These are phyloP conservation scores for Gryganskiella cystojenkinii DNA, from an alignment of 192 early-diverging fungal genomes.

Conservation along the genomic window DNA sequence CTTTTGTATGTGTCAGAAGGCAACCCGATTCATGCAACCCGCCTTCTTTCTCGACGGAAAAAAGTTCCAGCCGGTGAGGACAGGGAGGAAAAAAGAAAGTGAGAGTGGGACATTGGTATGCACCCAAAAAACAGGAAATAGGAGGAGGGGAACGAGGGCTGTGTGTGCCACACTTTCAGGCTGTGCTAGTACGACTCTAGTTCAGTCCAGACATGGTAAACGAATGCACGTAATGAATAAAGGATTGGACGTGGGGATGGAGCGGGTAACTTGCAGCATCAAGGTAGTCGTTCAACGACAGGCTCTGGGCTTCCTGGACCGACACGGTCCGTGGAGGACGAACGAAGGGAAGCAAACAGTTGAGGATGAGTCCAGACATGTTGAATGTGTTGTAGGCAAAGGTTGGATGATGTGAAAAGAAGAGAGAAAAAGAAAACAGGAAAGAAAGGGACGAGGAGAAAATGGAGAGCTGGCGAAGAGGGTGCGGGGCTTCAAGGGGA, in stretches of 20 bases:
- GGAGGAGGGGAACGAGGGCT: too few species aligned
- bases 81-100: background rate
- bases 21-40: too few species aligned
- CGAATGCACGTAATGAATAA: background rate
- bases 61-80: background rate
- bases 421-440: background rate
- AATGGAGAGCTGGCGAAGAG: too few species aligned
- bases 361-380: constrained; percentile 53
- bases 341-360: constrained; percentile 48
- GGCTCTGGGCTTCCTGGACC: constrained; percentile 42
- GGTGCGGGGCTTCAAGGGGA: too few species aligned
- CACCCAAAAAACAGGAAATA: too few species aligned
- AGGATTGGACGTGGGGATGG: background rate
- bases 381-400: background rate
- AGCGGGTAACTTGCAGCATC: constrained; percentile 40
- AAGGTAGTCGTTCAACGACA: constrained; percentile 39
- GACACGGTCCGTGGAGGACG: constrained; percentile 47
- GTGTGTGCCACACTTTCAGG: background rate
- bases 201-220: background rate
- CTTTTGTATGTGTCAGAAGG: too few species aligned
- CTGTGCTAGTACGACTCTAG: too few species aligned
- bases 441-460: background rate
- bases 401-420: background rate
- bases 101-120: too few species aligned
- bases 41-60: too few species aligned